Evolutionary conservation across 1,139 yeast species (phyloP), one percentile per base, ranked within the genome.

Genomic region (Geotrichum histeridarum): DNA sequence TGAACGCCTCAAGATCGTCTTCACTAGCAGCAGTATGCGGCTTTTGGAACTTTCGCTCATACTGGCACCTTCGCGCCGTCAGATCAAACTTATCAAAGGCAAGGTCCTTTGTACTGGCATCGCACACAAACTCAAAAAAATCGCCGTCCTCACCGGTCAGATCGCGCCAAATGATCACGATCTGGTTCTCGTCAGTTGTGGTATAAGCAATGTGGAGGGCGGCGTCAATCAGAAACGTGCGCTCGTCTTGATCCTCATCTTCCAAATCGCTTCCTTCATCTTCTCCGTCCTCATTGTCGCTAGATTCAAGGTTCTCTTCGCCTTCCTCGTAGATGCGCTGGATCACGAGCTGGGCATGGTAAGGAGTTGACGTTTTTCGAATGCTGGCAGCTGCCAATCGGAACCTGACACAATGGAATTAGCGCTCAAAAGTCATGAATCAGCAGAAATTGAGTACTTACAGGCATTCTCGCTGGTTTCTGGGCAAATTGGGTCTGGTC

Each of bases 81-180:
- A 73, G 67, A 72, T 86, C 80, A 67, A 93, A 93, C 46, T 76
- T 74, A 36, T 84, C 84, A 51, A 89, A 77, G 30, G 83, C 83
- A 39, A 72, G 73, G 2, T 72, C 63, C 35, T 83, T 76, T 7
- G 84, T 80, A n/a, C 77, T 77, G 47, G 78, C 79, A 58, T 83
- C 89, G 54, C 90, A 80, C 17, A 86, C 77, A 70, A 89, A 91
- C 69, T 89, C 95, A 69, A 86, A 90, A 58, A 77, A 73, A 66
- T 93, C 98, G 15, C 91, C 97, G n/a, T 77, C 75, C 62, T 89
- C 96, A 31, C 96, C 96, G 50, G 84, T 84, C 51, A 83, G 67
- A 62, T 93, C 96, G 30, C 74, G 74, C 99, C 99, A 93, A 0
- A 83, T 76, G 45, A 93, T 78, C 1, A 84, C 82, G 44, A 75